Base-by-base conservation (phyloP, 2,329 filamentous ascomycete genomes). In the Paraphaeosphaeria minitans region DNA sequence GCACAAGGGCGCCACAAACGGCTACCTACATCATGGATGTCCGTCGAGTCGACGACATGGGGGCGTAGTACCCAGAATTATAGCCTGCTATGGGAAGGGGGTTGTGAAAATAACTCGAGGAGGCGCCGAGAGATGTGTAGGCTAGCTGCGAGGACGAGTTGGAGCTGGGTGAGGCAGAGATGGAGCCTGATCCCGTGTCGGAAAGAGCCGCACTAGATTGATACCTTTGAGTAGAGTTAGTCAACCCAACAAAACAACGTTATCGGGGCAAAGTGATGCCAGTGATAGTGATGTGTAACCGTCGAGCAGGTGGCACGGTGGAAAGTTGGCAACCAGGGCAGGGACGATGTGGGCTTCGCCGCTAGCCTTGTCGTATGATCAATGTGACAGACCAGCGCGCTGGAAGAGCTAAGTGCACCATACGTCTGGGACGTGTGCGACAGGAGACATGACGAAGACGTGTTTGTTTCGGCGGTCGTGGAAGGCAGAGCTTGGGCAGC, bases 111-210 rank as follows among this genome's bases (percentile, higher is more conserved):
- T 72, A 60, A 63, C 72, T 76, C 43, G 73, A 35, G 75, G 72
- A 51, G 66, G 60, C 22, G 68, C 59, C 48, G 58, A 73, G 80
- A 60, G 62, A 70, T 42, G 78, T 69, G 66, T 77, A 83, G 63
- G 79, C 75, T 64, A 81, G 58, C 29, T 70, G 77, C 49, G 80
- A 81, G 31, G 82, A 83, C 58, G 79, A 76, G 68, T 79, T 81
- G 63, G 83, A 83, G 65, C 80, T 81, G 59, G 81, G 81, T 67
- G 80, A 83, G 66, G 80, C 80, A 63, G 81, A 82, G 67, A 80
- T 81, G 64, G 81, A 85, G 69, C 83, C 84, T 57, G 81, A 82
- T 57, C 81, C 83, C 60, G 84, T 84, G 75, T 86, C 84, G 59
- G 84, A 81, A 66, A 84, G 80, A 65, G 80, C 79, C 69, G 80